Percentiles rank a stretch among this genome's conserved stretches.
Evolutionary conservation across 129 eudicot species (phyloP).

Genomic region (Deinandra increscens): DNA sequence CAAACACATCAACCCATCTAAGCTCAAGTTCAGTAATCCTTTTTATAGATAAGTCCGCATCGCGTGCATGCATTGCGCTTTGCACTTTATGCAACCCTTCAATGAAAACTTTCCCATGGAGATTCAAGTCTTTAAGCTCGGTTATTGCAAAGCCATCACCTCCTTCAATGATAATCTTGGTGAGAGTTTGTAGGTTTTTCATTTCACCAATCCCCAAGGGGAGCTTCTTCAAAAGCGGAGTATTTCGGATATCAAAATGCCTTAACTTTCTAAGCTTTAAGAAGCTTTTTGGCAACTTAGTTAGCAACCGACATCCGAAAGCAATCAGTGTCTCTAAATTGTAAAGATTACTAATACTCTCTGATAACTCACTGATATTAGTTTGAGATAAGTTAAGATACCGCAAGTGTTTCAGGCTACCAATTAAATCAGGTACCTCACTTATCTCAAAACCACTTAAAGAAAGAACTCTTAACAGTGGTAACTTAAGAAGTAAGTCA

Average conservation of each 20-base stretch:
- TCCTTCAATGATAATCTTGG: not conserved
- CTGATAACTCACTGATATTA: not conserved
- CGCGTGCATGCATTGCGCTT: not conserved
- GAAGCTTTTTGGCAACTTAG: conserved; percentile 1
- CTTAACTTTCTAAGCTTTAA: not conserved
- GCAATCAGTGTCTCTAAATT: conserved; percentile 3
- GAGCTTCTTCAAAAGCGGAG: not conserved
- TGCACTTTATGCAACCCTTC: not conserved
- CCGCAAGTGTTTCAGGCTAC: conserved; percentile 8
- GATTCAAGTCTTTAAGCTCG: not conserved
- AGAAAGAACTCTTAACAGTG: conserved; percentile 8
- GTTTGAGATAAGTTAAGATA: conserved; percentile 32
- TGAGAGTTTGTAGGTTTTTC: conserved; percentile 2
- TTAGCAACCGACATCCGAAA: not conserved
- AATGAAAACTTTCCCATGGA: not conserved
- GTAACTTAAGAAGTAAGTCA: not conserved
- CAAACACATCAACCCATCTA: not conserved
- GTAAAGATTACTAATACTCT: not conserved
- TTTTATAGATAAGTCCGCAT: not conserved
- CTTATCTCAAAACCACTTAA: not conserved
- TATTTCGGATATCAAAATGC: not conserved
- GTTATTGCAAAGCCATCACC: not conserved
- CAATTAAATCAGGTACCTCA: conserved; percentile 11
- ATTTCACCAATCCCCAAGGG: conserved; percentile 10
- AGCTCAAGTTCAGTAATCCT: not conserved